Evolutionary conservation across 306 rosid species (phyloP).

Genomic region (Hippophae gyantsensis): DNA sequence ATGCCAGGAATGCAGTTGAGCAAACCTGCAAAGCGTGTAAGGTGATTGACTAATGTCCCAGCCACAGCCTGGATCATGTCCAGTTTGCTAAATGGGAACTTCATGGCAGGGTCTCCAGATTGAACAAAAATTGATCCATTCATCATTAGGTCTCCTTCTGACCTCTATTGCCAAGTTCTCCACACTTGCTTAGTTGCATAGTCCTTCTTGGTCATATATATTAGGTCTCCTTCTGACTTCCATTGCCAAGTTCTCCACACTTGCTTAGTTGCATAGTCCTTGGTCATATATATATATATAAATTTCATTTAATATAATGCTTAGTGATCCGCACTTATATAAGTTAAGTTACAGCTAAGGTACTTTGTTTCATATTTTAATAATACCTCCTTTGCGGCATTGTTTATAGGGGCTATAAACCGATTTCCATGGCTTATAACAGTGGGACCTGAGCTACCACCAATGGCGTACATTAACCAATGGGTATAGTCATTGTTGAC

Average conservation of each 20-base stretch:
- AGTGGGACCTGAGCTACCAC: constrained; percentile 64
- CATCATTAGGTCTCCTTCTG: constrained; percentile 53
- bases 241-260: constrained; percentile 57
- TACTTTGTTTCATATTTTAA: no score
- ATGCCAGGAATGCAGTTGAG: constrained; percentile 29
- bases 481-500: constrained; percentile 78
- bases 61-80: constrained; percentile 51
- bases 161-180: constrained; percentile 66
- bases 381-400: constrained; percentile 42
- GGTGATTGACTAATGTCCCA: constrained; percentile 33
- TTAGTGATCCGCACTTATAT: neutral
- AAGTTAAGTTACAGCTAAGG: no score
- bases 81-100: constrained; percentile 21
- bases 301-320: neutral
- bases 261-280: constrained; percentile 31
- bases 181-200: constrained; percentile 25
- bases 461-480: constrained; percentile 88
- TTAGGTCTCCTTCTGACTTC: constrained; percentile 65
- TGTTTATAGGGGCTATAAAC: constrained; percentile 40
- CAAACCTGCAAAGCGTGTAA: constrained; percentile 45
- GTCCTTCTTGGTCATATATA: constrained; percentile 62
- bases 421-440: constrained; percentile 73
- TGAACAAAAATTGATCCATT: constrained; percentile 57
- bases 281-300: constrained; percentile 15
- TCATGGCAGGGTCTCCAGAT: constrained; percentile 28